These are phyloP conservation scores for Fusarium albosuccineum DNA, from an alignment of 2,329 filamentous ascomycete species.

Conservation along the genomic window DNA sequence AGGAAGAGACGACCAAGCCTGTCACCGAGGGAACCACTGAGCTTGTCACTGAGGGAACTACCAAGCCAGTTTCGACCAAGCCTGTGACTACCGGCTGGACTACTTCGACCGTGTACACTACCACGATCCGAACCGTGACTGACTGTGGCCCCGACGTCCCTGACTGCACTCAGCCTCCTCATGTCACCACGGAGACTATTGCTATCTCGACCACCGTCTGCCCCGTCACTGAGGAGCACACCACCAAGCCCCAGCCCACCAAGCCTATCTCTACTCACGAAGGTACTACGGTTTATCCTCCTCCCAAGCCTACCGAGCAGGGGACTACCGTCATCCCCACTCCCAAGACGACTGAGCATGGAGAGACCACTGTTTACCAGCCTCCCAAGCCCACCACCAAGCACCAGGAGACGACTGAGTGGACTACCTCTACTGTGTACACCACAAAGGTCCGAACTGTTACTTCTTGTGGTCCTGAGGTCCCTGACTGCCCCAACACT, in stretches of 20 bases:
- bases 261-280: background rate
- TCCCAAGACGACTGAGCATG: background rate
- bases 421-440: slow-evolving; percentile 24
- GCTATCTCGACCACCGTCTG: slow-evolving; percentile 17
- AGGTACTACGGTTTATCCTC: slow-evolving; percentile 9
- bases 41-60: slow-evolving; percentile 7
- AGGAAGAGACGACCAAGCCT: slow-evolving; percentile 10
- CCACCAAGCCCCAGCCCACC: slow-evolving; percentile 6
- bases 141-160: slow-evolving; percentile 9
- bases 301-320: slow-evolving; percentile 12
- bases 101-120: slow-evolving; percentile 23
- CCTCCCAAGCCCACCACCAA: slow-evolving; percentile 31
- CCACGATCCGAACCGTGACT: slow-evolving; percentile 14
- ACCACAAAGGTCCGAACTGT: slow-evolving; percentile 30
- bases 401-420: slow-evolving; percentile 31
- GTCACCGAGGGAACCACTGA: slow-evolving; percentile 16
- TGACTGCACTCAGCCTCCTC: slow-evolving; percentile 12
- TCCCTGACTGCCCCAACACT: slow-evolving; percentile 17
- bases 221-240: slow-evolving; percentile 14
- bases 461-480: slow-evolving; percentile 29
- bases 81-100: slow-evolving; percentile 8
- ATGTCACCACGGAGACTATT: slow-evolving; percentile 19
- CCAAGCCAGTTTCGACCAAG: background rate
- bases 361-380: background rate
- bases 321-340: slow-evolving; percentile 27